These are phyloP conservation scores for Zymoseptoria ardabiliae DNA, from an alignment of 2,329 filamentous ascomycete species.

Conservation along the genomic window DNA sequence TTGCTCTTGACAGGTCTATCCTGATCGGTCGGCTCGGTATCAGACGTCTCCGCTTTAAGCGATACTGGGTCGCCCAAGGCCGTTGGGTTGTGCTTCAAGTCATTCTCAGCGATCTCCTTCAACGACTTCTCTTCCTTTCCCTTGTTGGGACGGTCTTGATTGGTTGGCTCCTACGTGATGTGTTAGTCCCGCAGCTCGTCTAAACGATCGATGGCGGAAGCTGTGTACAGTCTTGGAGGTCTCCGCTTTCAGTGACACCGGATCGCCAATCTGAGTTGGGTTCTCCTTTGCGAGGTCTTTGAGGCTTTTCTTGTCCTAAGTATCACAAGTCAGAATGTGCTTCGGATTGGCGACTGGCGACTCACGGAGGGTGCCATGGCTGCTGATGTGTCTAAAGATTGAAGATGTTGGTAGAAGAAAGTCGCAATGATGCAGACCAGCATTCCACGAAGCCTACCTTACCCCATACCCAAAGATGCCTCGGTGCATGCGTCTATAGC, in stretches of 20 bases:
- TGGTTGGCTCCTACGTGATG: constrained; percentile 7
- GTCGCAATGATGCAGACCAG: neutral
- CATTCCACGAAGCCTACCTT: neutral
- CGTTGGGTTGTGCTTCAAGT: constrained; percentile 27
- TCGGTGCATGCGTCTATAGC: neutral
- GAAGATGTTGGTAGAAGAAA: neutral
- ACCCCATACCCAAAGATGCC: neutral
- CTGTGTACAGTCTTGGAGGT: constrained; percentile 22
- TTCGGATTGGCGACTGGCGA: neutral
- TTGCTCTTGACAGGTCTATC: constrained; percentile 26
- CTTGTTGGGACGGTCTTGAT: constrained; percentile 11
- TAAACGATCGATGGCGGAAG: neutral
- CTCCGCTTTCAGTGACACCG: constrained; percentile 31
- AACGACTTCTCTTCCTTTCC: constrained; percentile 9
- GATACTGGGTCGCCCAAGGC: constrained; percentile 31
- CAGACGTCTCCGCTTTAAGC: constrained; percentile 31
- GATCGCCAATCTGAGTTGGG: constrained; percentile 29
- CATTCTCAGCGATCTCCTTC: constrained; percentile 20
- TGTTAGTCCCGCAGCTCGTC: neutral
- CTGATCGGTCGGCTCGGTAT: constrained; percentile 28
- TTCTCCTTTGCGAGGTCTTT: constrained; percentile 24
- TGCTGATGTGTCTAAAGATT: neutral
- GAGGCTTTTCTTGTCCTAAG: constrained; percentile 13
- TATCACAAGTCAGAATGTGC: neutral
- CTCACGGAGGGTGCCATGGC: constrained; percentile 8